Evolutionary conservation across 2,329 filamentous ascomycete species (phyloP).

Genomic region (Coniochaeta sp.): DNA sequence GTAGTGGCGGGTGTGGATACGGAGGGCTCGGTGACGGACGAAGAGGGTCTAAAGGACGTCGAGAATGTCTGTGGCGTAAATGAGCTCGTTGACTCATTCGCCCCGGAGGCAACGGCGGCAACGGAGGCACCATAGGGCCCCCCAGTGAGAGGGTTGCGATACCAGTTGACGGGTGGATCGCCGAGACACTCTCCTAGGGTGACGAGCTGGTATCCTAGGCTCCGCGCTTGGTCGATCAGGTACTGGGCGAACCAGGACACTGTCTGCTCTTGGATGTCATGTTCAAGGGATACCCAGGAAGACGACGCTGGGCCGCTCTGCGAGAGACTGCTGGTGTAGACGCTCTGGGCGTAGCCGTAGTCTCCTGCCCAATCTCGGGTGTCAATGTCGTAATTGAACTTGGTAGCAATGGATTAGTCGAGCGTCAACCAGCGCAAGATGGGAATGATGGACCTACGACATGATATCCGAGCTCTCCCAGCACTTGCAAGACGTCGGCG

Average conservation of each 20-base stretch:
- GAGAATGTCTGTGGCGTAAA: not conserved
- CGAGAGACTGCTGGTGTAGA: slow-evolving; percentile 11
- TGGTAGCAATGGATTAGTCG: not conserved
- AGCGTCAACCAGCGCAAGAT: not conserved
- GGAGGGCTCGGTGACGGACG: not conserved
- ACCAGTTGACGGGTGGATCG: slow-evolving; percentile 37
- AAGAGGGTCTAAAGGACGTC: not conserved
- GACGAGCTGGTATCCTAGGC: slow-evolving; percentile 32
- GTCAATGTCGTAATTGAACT: slow-evolving; percentile 22
- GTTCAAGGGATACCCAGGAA: slow-evolving; percentile 25
- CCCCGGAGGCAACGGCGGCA: not conserved
- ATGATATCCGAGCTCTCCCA: slow-evolving; percentile 24
- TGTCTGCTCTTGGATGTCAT: slow-evolving; percentile 38
- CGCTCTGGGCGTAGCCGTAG: slow-evolving; percentile 16
- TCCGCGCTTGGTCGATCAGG: slow-evolving; percentile 30
- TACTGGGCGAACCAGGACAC: slow-evolving; percentile 32
- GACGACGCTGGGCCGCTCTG: slow-evolving; percentile 8
- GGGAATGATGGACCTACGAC: slow-evolving; percentile 9
- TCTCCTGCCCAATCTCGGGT: slow-evolving; percentile 20
- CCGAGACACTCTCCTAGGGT: slow-evolving; percentile 39
- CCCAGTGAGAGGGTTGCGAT: slow-evolving; percentile 27
- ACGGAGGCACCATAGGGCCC: slow-evolving; percentile 9
- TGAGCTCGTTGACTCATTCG: not conserved
- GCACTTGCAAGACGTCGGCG: slow-evolving; percentile 13
- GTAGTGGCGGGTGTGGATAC: not conserved